Evolutionary conservation across 2,329 filamentous ascomycete species (phyloP), one percentile per base, ranked within the genome.

Genomic region (Paraconiothyrium brasiliense): DNA sequence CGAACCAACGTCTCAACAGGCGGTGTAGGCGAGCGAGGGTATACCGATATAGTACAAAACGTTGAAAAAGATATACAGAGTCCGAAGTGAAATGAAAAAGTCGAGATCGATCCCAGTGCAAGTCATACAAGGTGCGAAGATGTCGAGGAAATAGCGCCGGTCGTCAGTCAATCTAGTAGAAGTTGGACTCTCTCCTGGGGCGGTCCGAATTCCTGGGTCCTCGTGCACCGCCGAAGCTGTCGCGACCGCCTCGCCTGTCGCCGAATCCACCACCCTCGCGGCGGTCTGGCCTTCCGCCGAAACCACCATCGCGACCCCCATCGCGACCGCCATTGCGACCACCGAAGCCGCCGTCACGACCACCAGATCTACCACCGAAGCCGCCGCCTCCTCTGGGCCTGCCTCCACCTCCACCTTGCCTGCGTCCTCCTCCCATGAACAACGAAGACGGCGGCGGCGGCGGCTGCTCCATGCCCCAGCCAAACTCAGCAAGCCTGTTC

Each of bases 381-480:
- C 68, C 66, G 54, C 68, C 22, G 32, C 61, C 55, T 20, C 65
- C 63, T 44, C 16, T 8, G 7, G 14, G 5, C 1, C 62, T 61
- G 24, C 51, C 51, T 16, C 61, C 58, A 20, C 61, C 62, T 39
- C 68, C 63, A 50, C 68, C 50, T 10, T 63, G 48, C 14, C 58
- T 14, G 4, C 67, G 27, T 32, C 67, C 43, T 7, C 63, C 50
- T 20, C 66, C 62, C 10, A 35, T 34, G 27, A 63, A 71, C 30
- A 73, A 37, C 27, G 52, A 74, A 55, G 63, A 59, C 34, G 76
- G 77, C 58, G 72, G 72, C 37, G 55, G 62, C 58, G 84, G 84
- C 14, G 81, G 78, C 27, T 71, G 65, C 4, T 76, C 62, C 71
- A 85, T 77, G 6, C 82, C 80, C 79, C 82, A 85, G 7, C 83